Evolutionary conservation across 2,329 filamentous ascomycete genomes (phyloP).

Genomic region (Sclerotinia subarctica): DNA sequence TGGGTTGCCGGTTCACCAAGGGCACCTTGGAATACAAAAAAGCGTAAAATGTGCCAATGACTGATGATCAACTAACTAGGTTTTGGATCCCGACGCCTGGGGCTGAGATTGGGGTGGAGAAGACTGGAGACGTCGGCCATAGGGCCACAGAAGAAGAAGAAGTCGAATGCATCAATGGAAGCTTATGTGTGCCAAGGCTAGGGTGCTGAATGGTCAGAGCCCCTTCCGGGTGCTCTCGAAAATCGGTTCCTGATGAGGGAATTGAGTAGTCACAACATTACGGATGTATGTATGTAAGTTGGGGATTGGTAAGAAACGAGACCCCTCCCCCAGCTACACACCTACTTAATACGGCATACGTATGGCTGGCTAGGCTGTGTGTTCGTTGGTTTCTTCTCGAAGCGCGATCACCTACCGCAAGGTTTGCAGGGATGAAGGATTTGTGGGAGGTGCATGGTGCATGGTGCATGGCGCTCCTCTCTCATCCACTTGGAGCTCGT

Average conservation of each 20-base stretch:
- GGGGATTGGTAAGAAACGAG: not conserved
- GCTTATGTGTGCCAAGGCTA: slow-evolving; percentile 18
- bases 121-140: slow-evolving; percentile 7
- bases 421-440: slow-evolving; percentile 20
- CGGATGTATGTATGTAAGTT: not conserved
- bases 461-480: slow-evolving; percentile 8
- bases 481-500: slow-evolving; percentile 13
- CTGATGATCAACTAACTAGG: slow-evolving; percentile 26
- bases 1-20: slow-evolving; percentile 22
- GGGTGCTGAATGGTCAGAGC: slow-evolving; percentile 5
- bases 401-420: slow-evolving; percentile 11
- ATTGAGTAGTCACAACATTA: slow-evolving; percentile 11
- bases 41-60: slow-evolving; percentile 24
- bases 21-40: slow-evolving; percentile 18
- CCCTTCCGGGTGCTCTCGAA: not conserved
- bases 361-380: slow-evolving; percentile 2
- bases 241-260: slow-evolving; percentile 2
- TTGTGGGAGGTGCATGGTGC: slow-evolving; percentile 11
- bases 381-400: slow-evolving; percentile 15
- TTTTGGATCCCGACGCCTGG: slow-evolving; percentile 27
- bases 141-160: slow-evolving; percentile 20
- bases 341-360: slow-evolving; percentile 1
- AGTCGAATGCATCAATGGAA: slow-evolving; percentile 19
- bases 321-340: not conserved
- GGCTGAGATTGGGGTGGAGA: slow-evolving; percentile 25